phyloP scores from a whole-genome alignment of 495 filamentous ascomycete species.

The Oidiodendron maius region DNA sequence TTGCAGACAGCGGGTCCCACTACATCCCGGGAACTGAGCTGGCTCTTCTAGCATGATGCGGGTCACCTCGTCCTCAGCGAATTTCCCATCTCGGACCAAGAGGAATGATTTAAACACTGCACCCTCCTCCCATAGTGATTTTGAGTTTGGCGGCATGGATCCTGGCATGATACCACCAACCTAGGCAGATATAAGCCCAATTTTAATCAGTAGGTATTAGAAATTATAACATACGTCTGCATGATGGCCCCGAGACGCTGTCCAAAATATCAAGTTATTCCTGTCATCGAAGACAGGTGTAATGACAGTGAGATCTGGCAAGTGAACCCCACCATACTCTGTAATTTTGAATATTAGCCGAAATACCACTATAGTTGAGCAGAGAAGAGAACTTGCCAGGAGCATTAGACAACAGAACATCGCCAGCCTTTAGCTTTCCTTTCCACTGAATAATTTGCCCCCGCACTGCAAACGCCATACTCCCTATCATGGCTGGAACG shows the following conservation, averaged over 20 bases:
- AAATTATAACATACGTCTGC: too few relatives aligned
- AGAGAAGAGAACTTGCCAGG: too few relatives aligned
- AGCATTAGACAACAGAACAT: slow-evolving; percentile 22
- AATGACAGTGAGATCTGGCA: slow-evolving; percentile 25
- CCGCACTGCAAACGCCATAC: slow-evolving; percentile 22
- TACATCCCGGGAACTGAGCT: slow-evolving; percentile 24
- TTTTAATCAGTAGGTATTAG: too few relatives aligned
- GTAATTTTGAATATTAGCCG: too few relatives aligned
- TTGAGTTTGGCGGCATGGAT: slow-evolving; percentile 25
- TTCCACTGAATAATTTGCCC: slow-evolving; percentile 14
- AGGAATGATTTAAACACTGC: slow-evolving; percentile 25
- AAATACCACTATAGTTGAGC: too few relatives aligned
- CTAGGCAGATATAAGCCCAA: too few relatives aligned
- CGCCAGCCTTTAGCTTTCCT: slow-evolving; percentile 16
- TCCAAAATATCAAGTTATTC: slow-evolving; percentile 25
- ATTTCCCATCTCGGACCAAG: slow-evolving; percentile 24
- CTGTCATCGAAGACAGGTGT: slow-evolving; percentile 23
- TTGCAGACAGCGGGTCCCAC: slow-evolving; percentile 23
- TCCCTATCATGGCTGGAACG: slow-evolving; percentile 18
- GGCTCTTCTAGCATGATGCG: slow-evolving; percentile 26
- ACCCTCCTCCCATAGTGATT: slow-evolving; percentile 27
- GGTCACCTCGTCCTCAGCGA: slow-evolving; percentile 26
- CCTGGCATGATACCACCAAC: too few relatives aligned
- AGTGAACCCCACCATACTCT: slow-evolving; percentile 24
- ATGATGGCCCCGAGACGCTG: slow-evolving; percentile 29